Evolutionary conservation across 192 early-diverging fungal genomes (phyloP).

Genomic region (Mortierella alpina): DNA sequence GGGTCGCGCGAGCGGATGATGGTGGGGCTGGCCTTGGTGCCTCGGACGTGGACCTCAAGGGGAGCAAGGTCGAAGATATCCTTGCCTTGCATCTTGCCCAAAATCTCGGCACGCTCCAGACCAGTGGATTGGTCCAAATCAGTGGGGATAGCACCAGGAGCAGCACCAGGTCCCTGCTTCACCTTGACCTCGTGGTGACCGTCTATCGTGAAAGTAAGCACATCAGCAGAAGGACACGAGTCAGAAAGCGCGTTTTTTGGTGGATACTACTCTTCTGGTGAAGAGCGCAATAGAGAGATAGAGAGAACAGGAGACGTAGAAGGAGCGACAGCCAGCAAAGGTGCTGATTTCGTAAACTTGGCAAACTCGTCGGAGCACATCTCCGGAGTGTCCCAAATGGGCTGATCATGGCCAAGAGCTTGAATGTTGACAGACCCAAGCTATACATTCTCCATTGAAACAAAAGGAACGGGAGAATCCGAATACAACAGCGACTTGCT

Average conservation of each 20-base stretch:
- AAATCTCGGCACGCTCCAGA: conserved; percentile 89
- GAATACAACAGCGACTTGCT: no score
- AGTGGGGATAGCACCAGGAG: conserved; percentile 79
- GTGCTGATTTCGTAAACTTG: no score
- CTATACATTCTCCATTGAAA: no score
- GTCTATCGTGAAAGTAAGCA: conserved; percentile 10
- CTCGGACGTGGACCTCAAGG: conserved; percentile 75
- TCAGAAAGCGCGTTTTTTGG: background rate
- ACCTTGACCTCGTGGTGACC: conserved; percentile 51
- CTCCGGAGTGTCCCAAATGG: no score
- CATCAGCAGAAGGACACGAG: conserved; percentile 11
- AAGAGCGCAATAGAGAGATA: background rate
- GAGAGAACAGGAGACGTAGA: no score
- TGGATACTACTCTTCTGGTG: conserved; percentile 2
- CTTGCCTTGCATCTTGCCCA: conserved; percentile 86
- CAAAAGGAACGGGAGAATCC: no score
- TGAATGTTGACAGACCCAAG: no score
- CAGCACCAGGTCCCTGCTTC: conserved; percentile 70
- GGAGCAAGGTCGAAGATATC: conserved; percentile 91
- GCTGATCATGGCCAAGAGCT: no score
- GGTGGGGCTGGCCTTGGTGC: conserved; percentile 87
- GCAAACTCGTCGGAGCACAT: no score
- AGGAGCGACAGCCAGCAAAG: no score
- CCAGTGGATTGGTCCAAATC: conserved; percentile 92
- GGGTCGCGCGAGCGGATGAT: conserved; percentile 85